Percentiles rank a stretch among this genome's conserved stretches.
These are phyloP conservation scores for Teratosphaeria gauchensis DNA, from an alignment of 2,329 filamentous ascomycete genomes.

Conservation along the genomic window DNA sequence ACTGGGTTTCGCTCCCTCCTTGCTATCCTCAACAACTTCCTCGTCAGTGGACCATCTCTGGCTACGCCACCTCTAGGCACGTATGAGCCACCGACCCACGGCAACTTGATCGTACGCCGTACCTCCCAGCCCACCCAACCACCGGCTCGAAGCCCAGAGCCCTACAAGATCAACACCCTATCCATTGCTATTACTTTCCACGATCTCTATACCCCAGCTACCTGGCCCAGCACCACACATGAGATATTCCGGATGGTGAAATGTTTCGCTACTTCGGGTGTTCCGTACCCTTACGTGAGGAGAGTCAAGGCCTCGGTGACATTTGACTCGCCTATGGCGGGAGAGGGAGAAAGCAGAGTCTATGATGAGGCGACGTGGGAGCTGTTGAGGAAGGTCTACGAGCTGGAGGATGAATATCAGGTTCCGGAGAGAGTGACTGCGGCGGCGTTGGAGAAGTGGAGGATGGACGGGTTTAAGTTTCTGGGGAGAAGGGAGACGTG, in stretches of 20 bases:
- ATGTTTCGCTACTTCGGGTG: constrained; percentile 4
- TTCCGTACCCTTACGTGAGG: background rate
- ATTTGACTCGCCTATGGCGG: background rate
- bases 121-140: background rate
- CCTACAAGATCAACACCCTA: constrained; percentile 11
- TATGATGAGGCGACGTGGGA: background rate
- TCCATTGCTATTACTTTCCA: constrained; percentile 11
- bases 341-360: background rate
- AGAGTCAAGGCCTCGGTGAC: background rate
- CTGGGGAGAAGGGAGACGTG: background rate
- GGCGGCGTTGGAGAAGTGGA: background rate
- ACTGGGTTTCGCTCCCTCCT: constrained; percentile 10
- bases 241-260: constrained; percentile 13
- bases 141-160: constrained; percentile 1
- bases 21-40: constrained; percentile 13
- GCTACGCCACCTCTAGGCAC: constrained; percentile 1
- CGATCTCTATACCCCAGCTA: constrained; percentile 15
- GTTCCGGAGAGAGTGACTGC: background rate
- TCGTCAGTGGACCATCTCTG: constrained; percentile 13
- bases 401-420: background rate
- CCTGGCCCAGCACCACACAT: constrained; percentile 9
- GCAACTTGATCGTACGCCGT: background rate
- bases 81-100: background rate
- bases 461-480: background rate
- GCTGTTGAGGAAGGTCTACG: background rate